Evolutionary conservation across 805 yeast genomes (phyloP), one percentile per base, ranked within the genome.

Genomic region (Kuraishia floccosa): DNA sequence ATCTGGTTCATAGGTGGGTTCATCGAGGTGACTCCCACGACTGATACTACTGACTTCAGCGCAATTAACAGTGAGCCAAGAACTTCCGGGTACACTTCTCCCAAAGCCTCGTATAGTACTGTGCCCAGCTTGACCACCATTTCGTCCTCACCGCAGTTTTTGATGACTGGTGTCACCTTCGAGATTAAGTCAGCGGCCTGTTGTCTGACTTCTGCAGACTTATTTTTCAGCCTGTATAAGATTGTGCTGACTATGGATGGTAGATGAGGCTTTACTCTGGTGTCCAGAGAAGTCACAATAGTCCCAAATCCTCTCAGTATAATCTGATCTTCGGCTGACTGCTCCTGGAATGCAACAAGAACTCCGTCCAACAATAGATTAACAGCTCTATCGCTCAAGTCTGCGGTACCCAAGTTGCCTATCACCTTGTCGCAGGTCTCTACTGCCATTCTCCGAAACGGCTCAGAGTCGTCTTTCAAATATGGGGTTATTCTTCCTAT

Each of bases 71-170:
- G 68, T 0, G 96, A 81, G 0, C 94, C 96, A 28, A 91, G 59
- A 2, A 86, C 96, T 31, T 86, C 95, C 0, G 98, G 98, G 40
- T 76, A 85, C 5, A 80, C 89, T 48, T 91, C 99, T 13, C 98
- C 98, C 7, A 91, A 62, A 10, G 91, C 80, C 50, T 91, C 99
- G 50, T 80, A 85, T 21, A 91, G 58, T 11, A 87, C 76, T 15
- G 81, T 67, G 4, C 86, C 76, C 32, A 89, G 57, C 42, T 80
- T 80, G 34, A 65, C 65, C 38, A 89, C 47, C 32, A 82, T 54
- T 9, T 66, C 75, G 22, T 65, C 68, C 44, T 82, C 80, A 6
- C 65, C 69, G 48, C 94, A 81, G 9, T 58, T 47, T 40, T 70
- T 69, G 28, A 89, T 61, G 2, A 72, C 77, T 0, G 80, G 76